phyloP scores from a whole-genome alignment of 345 rosid species.

The Jatropha curcas region DNA sequence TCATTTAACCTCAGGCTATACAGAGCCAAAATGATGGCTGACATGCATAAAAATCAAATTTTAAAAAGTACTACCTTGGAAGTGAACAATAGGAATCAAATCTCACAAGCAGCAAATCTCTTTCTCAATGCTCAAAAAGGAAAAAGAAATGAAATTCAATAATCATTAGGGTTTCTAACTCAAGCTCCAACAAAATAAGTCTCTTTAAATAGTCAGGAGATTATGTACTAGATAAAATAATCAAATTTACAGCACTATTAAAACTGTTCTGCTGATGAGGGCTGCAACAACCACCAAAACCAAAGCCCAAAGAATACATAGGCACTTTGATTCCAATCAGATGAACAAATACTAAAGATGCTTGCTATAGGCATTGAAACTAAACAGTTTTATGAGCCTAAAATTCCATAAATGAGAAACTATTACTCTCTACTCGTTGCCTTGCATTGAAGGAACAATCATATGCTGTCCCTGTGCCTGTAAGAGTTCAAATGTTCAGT shows the following conservation, averaged over 20 bases:
- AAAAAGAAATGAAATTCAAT: neutral
- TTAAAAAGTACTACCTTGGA: no score
- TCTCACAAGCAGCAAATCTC: no score
- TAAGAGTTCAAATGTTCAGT: constrained; percentile 22
- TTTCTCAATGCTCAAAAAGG: no score
- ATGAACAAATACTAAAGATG: constrained; percentile 19
- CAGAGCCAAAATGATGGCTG: no score
- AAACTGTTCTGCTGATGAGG: constrained; percentile 23
- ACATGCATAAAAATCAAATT: no score
- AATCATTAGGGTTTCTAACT: neutral
- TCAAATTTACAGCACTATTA: constrained; percentile 35
- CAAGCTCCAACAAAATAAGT: neutral
- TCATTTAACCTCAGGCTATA: no score
- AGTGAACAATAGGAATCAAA: no score
- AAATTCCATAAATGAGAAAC: constrained; percentile 8
- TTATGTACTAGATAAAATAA: constrained; percentile 3
- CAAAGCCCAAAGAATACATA: constrained; percentile 13
- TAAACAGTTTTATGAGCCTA: constrained; percentile 27
- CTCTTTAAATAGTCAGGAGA: neutral
- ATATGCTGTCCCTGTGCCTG: constrained; percentile 56
- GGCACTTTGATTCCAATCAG: constrained; percentile 18
- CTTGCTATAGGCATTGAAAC: constrained; percentile 27
- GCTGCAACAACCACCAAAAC: neutral
- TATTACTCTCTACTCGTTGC: constrained; percentile 40
- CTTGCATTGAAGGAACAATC: constrained; percentile 51